phyloP scores from a whole-genome alignment of 176 grass and related monocot genomes.

The Zea luxurians region DNA sequence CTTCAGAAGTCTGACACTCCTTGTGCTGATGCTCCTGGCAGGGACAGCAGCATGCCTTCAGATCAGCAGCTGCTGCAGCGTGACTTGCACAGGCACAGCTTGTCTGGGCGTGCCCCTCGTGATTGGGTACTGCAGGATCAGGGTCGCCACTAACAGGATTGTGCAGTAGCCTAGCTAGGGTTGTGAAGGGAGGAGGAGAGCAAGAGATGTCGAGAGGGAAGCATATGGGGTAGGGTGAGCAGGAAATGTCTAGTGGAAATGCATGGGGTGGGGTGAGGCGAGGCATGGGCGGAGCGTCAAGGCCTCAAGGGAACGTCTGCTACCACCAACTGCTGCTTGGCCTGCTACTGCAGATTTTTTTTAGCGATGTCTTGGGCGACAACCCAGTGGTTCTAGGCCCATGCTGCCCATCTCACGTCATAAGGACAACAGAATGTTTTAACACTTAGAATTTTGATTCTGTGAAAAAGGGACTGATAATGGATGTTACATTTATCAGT shows the following conservation, averaged over 20 bases:
- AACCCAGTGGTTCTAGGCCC: not conserved
- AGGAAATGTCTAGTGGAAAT: not conserved
- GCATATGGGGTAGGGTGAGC: not conserved
- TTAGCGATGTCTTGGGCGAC: not conserved
- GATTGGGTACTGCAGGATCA: not conserved
- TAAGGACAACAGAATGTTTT: not conserved
- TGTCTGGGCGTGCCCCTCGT: not conserved
- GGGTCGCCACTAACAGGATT: not conserved
- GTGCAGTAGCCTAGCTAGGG: not conserved
- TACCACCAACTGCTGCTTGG: not conserved
- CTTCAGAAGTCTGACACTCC: not conserved
- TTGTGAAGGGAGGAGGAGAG: not conserved
- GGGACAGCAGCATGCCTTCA: not conserved
- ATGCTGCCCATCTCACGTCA: not conserved
- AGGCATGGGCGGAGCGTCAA: not conserved
- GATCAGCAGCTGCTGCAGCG: not conserved
- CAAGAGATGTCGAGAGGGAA: not conserved
- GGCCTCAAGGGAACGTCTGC: not conserved
- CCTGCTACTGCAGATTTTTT: not conserved
- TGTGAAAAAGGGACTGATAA: conserved; percentile 14
- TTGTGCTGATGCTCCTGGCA: not conserved
- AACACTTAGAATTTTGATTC: conserved; percentile 17
- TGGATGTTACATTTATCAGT: conserved; percentile 11
- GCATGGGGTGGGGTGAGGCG: not conserved
- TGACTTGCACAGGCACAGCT: not conserved